These are phyloP conservation scores for Ogataea zsoltii DNA, from an alignment of 805 yeast species.

Conservation along the genomic window DNA sequence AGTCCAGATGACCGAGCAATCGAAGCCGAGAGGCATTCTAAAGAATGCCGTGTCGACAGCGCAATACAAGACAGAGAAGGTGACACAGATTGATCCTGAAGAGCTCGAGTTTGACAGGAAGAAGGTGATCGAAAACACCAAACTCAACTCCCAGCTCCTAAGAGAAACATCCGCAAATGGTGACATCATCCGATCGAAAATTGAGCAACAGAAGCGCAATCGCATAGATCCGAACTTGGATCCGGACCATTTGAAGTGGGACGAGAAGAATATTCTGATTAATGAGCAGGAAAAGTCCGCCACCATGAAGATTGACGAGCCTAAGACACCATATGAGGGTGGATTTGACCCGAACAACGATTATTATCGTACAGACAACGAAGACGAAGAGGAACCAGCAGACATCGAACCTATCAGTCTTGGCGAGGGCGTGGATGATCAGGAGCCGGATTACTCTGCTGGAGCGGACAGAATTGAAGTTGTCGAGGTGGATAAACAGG, in stretches of 20 bases:
- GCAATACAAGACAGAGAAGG: slow-evolving; percentile 22
- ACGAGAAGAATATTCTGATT: slow-evolving; percentile 70
- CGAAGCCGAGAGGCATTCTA: slow-evolving; percentile 34
- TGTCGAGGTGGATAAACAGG: slow-evolving; percentile 24
- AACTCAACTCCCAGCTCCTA: slow-evolving; percentile 58
- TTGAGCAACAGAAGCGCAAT: slow-evolving; percentile 40
- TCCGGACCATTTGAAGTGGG: slow-evolving; percentile 72
- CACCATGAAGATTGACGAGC: slow-evolving; percentile 87
- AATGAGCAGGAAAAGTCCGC: slow-evolving; percentile 73
- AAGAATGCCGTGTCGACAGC: slow-evolving; percentile 32
- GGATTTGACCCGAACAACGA: slow-evolving; percentile 83
- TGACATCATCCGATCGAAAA: slow-evolving; percentile 46
- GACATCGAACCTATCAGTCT: slow-evolving; percentile 35
- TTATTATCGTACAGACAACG: slow-evolving; percentile 71
- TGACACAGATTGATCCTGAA: slow-evolving; percentile 17
- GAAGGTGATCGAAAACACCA: slow-evolving; percentile 78
- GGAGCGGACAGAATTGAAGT: slow-evolving; percentile 20
- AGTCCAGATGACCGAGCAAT: slow-evolving; percentile 9
- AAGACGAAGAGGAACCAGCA: slow-evolving; percentile 41
- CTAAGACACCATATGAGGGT: slow-evolving; percentile 93
- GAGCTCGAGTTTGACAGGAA: slow-evolving; percentile 44
- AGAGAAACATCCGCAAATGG: slow-evolving; percentile 38
- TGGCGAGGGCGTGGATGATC: slow-evolving; percentile 38
- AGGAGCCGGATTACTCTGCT: slow-evolving; percentile 7
- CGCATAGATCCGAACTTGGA: slow-evolving; percentile 24